A percentile compares a stretch with the other conserved stretches of the same genome.
These are phyloP conservation scores for Brassica cretica DNA, from an alignment of 345 rosid species.

Conservation along the genomic window DNA sequence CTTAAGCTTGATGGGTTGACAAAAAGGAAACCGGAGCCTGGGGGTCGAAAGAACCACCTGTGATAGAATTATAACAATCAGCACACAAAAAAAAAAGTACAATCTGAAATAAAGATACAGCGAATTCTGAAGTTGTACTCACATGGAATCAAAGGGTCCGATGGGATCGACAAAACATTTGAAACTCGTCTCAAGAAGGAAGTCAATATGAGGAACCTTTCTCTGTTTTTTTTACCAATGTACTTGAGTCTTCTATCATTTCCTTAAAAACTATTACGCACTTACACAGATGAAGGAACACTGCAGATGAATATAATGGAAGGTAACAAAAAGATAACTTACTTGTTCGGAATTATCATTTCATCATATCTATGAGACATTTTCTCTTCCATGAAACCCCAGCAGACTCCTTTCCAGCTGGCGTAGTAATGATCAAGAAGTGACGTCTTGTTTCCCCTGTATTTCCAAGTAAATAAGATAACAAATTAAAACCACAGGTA, in stretches of 20 bases:
- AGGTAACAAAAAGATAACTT: conserved; percentile 35
- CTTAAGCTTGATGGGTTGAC: conserved; percentile 24
- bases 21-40: conserved; percentile 38
- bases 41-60: conserved; percentile 61
- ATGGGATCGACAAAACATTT: conserved; percentile 44
- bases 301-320: conserved; percentile 1
- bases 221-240: conserved; percentile 56
- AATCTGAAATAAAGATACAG: background rate
- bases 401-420: conserved; percentile 58
- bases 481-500: background rate
- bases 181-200: conserved; percentile 45
- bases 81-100: conserved; percentile 15
- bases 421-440: conserved; percentile 54
- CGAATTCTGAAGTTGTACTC: conserved; percentile 31
- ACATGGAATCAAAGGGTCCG: conserved; percentile 66
- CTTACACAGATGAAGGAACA: conserved; percentile 1
- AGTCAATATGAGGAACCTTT: conserved; percentile 45
- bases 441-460: conserved; percentile 51
- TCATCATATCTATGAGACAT: conserved; percentile 55
- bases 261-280: conserved; percentile 33
- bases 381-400: conserved; percentile 54
- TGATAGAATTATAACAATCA: conserved; percentile 34
- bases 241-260: conserved; percentile 57
- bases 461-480: conserved; percentile 15
- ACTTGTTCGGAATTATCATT: conserved; percentile 63